Evolutionary conservation across 139 green algal genomes (phyloP).

Genomic region (Prasinococcaceae sp.): DNA sequence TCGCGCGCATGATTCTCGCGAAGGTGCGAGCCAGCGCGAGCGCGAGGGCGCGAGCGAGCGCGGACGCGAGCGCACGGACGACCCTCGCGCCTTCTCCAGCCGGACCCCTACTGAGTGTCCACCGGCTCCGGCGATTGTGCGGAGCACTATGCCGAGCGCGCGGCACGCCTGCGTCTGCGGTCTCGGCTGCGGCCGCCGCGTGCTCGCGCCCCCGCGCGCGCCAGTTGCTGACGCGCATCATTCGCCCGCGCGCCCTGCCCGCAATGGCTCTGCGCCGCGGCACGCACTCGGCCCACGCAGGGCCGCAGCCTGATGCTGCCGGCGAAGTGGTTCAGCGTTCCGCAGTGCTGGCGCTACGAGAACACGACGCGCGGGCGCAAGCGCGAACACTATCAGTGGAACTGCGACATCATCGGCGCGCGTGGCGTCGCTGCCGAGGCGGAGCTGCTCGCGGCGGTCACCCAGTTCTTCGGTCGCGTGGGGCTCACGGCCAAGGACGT

Average conservation of each 20-base stretch:
- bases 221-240: no score
- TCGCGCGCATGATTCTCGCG: slow-evolving; percentile 33
- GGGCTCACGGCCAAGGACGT: slow-evolving; percentile 54
- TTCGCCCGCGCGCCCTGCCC: no score
- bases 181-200: no score
- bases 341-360: slow-evolving; percentile 91
- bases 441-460: slow-evolving; percentile 76
- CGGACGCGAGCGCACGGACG: no score
- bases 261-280: neutral
- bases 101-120: no score
- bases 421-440: slow-evolving; percentile 67
- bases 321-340: slow-evolving; percentile 84
- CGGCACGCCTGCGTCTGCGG: no score
- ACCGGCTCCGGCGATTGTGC: no score
- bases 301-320: slow-evolving; percentile 50
- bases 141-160: no score
- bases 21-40: slow-evolving; percentile 4
- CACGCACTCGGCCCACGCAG: neutral
- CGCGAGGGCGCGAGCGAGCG: no score
- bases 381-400: slow-evolving; percentile 92
- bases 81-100: no score
- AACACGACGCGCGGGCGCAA: slow-evolving; percentile 69
- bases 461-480: slow-evolving; percentile 49
- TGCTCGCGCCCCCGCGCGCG: no score
- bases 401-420: slow-evolving; percentile 86